Percentiles rank a stretch among this genome's conserved stretches.
Evolutionary conservation across 2,329 filamentous ascomycete genomes (phyloP).

Genomic region (Penicillium olsonii): DNA sequence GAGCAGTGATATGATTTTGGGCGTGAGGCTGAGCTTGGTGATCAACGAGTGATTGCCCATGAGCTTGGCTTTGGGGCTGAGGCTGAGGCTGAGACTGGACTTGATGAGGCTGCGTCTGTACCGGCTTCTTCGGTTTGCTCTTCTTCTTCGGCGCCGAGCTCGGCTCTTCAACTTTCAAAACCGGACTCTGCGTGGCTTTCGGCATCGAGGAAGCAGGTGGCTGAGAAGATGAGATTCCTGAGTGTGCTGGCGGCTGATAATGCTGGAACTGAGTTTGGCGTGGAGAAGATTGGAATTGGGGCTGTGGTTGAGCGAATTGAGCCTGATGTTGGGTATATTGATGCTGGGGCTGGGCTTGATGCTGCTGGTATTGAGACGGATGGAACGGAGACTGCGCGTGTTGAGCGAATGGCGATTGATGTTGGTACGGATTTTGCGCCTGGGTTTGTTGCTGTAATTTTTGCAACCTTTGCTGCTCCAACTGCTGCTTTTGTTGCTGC

Average conservation of each 20-base stretch:
- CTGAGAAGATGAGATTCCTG: slow-evolving; percentile 5
- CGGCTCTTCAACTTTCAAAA: slow-evolving; percentile 13
- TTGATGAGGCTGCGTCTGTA: slow-evolving; percentile 1
- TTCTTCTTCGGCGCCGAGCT: slow-evolving; percentile 25
- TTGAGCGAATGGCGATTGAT: slow-evolving; percentile 21
- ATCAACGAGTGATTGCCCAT: neutral
- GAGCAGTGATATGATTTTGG: neutral
- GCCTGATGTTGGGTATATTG: slow-evolving; percentile 16
- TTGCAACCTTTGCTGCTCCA: slow-evolving; percentile 19
- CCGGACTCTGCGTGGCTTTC: slow-evolving; percentile 2
- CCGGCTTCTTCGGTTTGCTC: slow-evolving; percentile 16
- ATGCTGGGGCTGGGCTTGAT: slow-evolving; percentile 20
- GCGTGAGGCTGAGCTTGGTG: neutral
- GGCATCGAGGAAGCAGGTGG: slow-evolving; percentile 7
- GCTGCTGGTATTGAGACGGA: slow-evolving; percentile 22
- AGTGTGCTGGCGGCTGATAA: slow-evolving; percentile 22
- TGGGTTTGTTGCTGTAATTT: slow-evolving; percentile 26
- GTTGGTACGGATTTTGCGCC: slow-evolving; percentile 27
- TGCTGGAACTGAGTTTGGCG: slow-evolving; percentile 24
- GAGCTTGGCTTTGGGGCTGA: neutral
- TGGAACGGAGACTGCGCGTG: slow-evolving; percentile 25
- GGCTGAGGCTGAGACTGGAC: slow-evolving; percentile 3
- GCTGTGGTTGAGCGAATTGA: slow-evolving; percentile 19
- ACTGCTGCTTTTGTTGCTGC: slow-evolving; percentile 16
- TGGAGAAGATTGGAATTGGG: slow-evolving; percentile 8